phyloP scores from a whole-genome alignment of 495 filamentous ascomycete genomes.

The Recurvomyces mirabilis region DNA sequence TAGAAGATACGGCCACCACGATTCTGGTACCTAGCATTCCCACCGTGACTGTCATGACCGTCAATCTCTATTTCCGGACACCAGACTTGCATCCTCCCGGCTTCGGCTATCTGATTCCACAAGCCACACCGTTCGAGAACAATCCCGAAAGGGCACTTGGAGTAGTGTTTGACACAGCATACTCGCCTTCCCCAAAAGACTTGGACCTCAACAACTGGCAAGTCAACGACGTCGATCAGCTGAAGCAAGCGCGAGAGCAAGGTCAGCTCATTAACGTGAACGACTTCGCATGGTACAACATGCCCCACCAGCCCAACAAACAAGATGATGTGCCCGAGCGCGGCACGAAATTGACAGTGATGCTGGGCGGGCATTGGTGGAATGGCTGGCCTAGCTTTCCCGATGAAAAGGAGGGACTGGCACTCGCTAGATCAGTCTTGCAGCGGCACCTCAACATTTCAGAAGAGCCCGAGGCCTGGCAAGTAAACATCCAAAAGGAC shows the following conservation, averaged over 20 bases:
- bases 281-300: constrained; percentile 19
- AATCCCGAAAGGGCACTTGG: constrained; percentile 82
- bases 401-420: constrained; percentile 48
- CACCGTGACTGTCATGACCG: constrained; percentile 74
- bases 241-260: constrained; percentile 7
- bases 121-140: constrained; percentile 51
- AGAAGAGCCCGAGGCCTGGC: constrained; percentile 42
- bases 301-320: constrained; percentile 18
- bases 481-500: constrained; percentile 53
- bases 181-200: constrained; percentile 28
- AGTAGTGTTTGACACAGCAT: constrained; percentile 79
- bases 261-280: constrained; percentile 17
- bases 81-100: constrained; percentile 55
- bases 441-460: constrained; percentile 62
- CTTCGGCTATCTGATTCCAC: constrained; percentile 85
- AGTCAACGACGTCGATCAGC: constrained; percentile 2
- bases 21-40: constrained; percentile 41
- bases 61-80: constrained; percentile 74
- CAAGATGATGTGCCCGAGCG: constrained; percentile 40
- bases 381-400: constrained; percentile 50
- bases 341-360: constrained; percentile 85
- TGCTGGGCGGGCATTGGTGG: constrained; percentile 95
- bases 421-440: constrained; percentile 57
- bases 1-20: constrained; percentile 11
- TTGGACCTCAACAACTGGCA: constrained; percentile 12